phyloP scores from a whole-genome alignment of 257 asterid genomes.

The Lycium ferocissimum region DNA sequence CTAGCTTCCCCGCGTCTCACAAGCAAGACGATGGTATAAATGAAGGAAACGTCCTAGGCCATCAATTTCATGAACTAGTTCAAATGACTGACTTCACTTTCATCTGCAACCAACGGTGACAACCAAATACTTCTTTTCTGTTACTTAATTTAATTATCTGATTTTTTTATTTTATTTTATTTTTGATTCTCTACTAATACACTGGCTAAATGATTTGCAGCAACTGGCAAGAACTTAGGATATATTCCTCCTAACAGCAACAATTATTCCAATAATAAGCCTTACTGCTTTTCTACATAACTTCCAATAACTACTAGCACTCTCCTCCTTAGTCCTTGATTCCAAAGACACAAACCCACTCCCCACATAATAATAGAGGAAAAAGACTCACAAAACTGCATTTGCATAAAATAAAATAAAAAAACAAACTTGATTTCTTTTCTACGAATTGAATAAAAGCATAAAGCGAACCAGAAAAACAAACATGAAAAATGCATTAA shows the following conservation, averaged over 20 bases:
- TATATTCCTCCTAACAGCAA: conserved; percentile 5
- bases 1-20: not conserved
- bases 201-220: not conserved
- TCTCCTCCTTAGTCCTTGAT: too few relatives aligned
- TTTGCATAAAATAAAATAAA: too few relatives aligned
- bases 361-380: too few relatives aligned
- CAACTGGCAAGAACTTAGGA: not conserved
- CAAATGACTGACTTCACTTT: too few relatives aligned
- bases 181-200: not conserved
- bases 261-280: not conserved
- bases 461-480: too few relatives aligned
- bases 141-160: not conserved
- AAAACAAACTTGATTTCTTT: too few relatives aligned
- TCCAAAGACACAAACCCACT: too few relatives aligned
- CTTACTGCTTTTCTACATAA: not conserved
- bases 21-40: not conserved
- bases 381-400: too few relatives aligned
- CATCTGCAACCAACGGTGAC: conserved; percentile 4
- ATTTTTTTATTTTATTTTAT: not conserved
- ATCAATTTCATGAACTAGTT: not conserved
- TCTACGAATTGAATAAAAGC: too few relatives aligned
- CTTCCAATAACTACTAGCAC: not conserved
- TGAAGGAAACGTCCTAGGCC: not conserved
- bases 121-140: not conserved
- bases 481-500: too few relatives aligned